Conservation (phyloP, 805 yeast genomes). For the Saccharomycopsis selenospora region DNA sequence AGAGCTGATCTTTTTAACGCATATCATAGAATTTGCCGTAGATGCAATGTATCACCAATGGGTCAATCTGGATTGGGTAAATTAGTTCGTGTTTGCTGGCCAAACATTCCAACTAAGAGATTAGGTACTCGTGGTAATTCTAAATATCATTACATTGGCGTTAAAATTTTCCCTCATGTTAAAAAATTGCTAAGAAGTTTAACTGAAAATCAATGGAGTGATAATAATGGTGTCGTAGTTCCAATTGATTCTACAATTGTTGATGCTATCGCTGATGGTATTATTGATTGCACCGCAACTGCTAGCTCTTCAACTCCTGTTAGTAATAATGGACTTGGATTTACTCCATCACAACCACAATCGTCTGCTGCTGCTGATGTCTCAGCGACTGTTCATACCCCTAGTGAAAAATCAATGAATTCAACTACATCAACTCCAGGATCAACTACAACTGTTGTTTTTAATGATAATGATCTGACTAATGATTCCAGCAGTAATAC, state of each 20-base stretch:
- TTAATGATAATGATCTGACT: no score
- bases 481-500: neutral
- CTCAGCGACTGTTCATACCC: neutral
- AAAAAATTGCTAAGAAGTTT: neutral
- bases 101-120: conserved; percentile 64
- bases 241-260: neutral
- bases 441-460: neutral
- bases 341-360: neutral
- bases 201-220: neutral
- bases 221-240: neutral
- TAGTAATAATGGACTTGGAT: neutral
- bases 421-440: neutral
- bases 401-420: neutral
- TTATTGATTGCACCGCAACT: neutral
- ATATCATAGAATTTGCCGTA: conserved; percentile 36
- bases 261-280: neutral
- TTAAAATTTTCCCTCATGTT: conserved; percentile 28
- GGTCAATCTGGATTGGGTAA: conserved; percentile 78
- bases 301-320: neutral
- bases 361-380: neutral
- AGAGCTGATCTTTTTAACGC: conserved; percentile 37
- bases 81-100: conserved; percentile 56
- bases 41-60: conserved; percentile 38
- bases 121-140: conserved; percentile 78
- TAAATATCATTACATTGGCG: conserved; percentile 80